Evolutionary conservation across 192 early-diverging fungal species (phyloP).

Genomic region (Gamsiella multidivaricata): DNA sequence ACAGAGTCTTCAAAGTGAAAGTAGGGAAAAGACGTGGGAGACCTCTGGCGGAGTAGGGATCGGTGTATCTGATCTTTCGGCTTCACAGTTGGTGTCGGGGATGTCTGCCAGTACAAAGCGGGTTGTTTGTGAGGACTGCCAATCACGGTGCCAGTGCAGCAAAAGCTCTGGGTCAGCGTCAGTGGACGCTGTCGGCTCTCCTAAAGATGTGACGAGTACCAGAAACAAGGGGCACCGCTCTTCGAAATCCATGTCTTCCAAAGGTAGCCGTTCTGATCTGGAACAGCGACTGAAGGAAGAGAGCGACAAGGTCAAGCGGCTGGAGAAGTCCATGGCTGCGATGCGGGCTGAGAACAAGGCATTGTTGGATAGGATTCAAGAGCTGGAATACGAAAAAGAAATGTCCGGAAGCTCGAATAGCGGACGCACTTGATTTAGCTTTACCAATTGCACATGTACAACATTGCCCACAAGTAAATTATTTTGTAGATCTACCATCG

Average conservation of each 20-base stretch:
- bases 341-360: conserved; percentile 49
- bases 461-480: too few species aligned
- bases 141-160: conserved; percentile 21
- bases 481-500: too few species aligned
- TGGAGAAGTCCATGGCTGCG: conserved; percentile 40
- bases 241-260: conserved; percentile 23
- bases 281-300: conserved; percentile 23
- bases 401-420: background rate
- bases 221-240: conserved; percentile 5
- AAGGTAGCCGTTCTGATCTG: conserved; percentile 1
- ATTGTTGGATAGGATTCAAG: conserved; percentile 42
- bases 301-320: conserved; percentile 23
- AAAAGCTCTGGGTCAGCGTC: background rate
- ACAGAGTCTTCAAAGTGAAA: too few species aligned
- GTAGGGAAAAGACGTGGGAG: background rate
- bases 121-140: conserved; percentile 22
- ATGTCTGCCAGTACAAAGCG: background rate
- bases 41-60: background rate
- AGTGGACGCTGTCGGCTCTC: background rate
- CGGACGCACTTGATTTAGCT: background rate
- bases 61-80: background rate
- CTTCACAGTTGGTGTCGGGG: background rate
- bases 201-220: background rate
- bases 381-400: conserved; percentile 39
- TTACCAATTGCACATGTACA: too few species aligned